Conservation (phyloP, 345 rosid genomes). For the Toxicodendron radicans region DNA sequence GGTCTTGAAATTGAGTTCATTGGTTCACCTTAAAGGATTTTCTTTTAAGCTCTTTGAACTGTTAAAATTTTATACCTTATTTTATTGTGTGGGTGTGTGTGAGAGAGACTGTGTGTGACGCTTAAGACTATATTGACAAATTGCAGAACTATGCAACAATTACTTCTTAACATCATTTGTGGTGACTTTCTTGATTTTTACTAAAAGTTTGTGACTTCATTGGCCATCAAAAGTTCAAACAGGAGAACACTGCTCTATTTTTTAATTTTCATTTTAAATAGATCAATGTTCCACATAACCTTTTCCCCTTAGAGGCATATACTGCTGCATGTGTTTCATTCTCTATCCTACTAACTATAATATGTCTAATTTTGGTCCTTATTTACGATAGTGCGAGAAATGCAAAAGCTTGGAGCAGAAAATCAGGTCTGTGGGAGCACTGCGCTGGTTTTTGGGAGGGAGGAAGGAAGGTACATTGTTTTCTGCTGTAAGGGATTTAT, state of each 20-base stretch:
- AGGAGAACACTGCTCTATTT: not conserved
- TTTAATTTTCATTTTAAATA: not conserved
- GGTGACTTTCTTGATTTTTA: not conserved
- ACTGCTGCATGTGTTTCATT: not conserved
- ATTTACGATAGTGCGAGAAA: slow-evolving; percentile 19
- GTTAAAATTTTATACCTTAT: not conserved
- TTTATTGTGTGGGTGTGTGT: not conserved
- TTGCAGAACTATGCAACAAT: not conserved
- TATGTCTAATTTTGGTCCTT: not conserved
- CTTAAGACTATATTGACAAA: not conserved
- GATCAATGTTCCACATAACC: not conserved
- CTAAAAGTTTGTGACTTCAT: not conserved
- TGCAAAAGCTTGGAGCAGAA: slow-evolving; percentile 35
- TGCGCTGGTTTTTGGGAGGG: slow-evolving; percentile 25
- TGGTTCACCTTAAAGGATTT: slow-evolving; percentile 1
- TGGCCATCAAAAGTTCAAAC: not conserved
- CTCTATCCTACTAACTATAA: not conserved
- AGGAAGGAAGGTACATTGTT: slow-evolving; percentile 19
- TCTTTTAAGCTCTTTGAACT: not conserved
- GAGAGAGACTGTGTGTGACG: not conserved
- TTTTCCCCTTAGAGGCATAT: not conserved
- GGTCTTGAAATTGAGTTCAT: not conserved
- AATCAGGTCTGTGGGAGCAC: slow-evolving; percentile 26
- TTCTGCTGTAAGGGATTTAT: not conserved
- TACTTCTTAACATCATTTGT: not conserved